Evolutionary conservation across 768 basidiomycete species (phyloP), one percentile per base, ranked within the genome.

Genomic region (Mycena chlorophos): DNA sequence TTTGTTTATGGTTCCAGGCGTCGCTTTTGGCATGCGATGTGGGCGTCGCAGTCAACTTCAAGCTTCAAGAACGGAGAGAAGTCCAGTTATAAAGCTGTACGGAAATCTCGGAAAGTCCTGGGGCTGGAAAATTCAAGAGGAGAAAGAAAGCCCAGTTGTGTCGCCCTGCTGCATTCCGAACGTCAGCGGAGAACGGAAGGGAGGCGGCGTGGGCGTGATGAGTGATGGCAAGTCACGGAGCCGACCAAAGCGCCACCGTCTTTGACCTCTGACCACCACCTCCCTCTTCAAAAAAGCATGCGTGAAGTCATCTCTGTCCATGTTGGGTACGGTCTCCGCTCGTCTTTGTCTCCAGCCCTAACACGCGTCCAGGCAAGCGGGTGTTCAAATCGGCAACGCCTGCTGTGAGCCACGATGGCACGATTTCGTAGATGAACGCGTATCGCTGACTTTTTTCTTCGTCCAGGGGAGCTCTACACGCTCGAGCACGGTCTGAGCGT

Each of bases 231-330:
- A 34, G 8, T 8, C 31, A 34, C 31, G 31, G 31, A 8, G 31
- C 17, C 31, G n/a, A n/a, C n/a, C n/a, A 34, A 8, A 34, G 31
- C 17, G 31, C 17, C 10, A 34, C 31, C 31, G 10, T 34, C 31
- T 34, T 34, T n/a, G 31, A 8, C 31, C 17, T 34, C 31, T 34
- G 8, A 34, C 39, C 19, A 40, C 8, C 39, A 19, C 39, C 19
- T 17, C 31, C 31, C 8, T 34, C 17, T 34, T 8, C 20, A 42
- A 20, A 42, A 12, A 42, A 78, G 67, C 73, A 92, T 92, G 90
- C 88, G 90, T 81, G 90, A 92, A 88, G 94, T 98, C 75, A 96
- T 97, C 80, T 96, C 93, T 65, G 82, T 98, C 71, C 94, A 98
- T 77, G 95, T 98, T 71, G 96, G 40, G 34, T 37, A 10, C 10